A percentile compares a stretch with the other conserved stretches of the same genome.
Conservation (phyloP, 768 basidiomycete species). For the Boletus patriciae region DNA sequence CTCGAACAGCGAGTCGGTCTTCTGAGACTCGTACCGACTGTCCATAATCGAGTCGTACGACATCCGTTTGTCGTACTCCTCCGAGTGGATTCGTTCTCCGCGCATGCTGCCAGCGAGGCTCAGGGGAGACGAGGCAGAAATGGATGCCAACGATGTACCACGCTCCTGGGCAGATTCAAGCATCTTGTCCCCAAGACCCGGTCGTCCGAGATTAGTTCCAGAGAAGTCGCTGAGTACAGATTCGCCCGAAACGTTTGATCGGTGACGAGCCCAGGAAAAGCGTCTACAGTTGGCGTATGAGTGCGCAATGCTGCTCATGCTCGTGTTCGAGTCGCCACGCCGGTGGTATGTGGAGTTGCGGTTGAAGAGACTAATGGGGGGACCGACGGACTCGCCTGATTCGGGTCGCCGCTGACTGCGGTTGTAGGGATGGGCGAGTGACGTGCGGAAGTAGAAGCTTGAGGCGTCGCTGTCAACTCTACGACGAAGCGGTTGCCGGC, state of each 20-base stretch:
- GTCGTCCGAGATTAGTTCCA: conserved; percentile 56
- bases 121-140: conserved; percentile 64
- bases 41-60: conserved; percentile 72
- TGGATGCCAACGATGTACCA: conserved; percentile 56
- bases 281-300: conserved; percentile 58
- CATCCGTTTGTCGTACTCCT: conserved; percentile 34
- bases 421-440: conserved; percentile 34
- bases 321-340: conserved; percentile 58
- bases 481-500: conserved; percentile 38
- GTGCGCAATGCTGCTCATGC: conserved; percentile 56
- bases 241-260: conserved; percentile 58
- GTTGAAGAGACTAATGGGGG: conserved; percentile 73
- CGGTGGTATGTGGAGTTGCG: conserved; percentile 55
- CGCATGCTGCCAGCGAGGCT: conserved; percentile 31
- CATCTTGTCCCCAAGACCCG: conserved; percentile 87
- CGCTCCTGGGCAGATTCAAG: conserved; percentile 59
- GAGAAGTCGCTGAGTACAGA: conserved; percentile 68
- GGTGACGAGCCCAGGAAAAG: conserved; percentile 59
- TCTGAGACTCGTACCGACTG: conserved; percentile 41
- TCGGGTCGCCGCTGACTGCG: conserved; percentile 62
- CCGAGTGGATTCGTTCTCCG: conserved; percentile 10
- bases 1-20: conserved; percentile 59
- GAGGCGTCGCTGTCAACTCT: conserved; percentile 77
- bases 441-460: conserved; percentile 64
- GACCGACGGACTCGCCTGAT: conserved; percentile 59